Conservation (phyloP, 768 basidiomycete genomes). For the Cyclocybe aegerita region DNA sequence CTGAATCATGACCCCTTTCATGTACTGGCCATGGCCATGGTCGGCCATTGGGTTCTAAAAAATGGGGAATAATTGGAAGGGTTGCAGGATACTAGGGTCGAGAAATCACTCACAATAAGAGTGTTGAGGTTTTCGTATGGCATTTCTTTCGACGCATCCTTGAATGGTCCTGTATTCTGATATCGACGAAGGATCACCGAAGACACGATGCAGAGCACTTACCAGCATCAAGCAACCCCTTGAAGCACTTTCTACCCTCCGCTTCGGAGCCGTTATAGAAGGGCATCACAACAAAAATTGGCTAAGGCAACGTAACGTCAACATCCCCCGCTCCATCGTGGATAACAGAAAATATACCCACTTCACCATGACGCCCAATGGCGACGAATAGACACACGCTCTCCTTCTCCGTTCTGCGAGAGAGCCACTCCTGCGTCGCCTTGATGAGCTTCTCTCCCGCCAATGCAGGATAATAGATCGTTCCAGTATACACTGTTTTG, state of each 20-base stretch:
- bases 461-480: conserved; percentile 30
- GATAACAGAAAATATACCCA: conserved; percentile 8
- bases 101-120: conserved; percentile 27
- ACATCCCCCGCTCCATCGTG: too few relatives aligned
- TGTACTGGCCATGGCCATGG: conserved; percentile 36
- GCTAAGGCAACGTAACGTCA: conserved; percentile 22
- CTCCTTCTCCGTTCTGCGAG: conserved; percentile 32
- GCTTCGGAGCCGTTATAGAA: conserved; percentile 51
- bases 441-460: conserved; percentile 26
- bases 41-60: conserved; percentile 31
- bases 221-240: conserved; percentile 44
- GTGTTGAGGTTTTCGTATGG: conserved; percentile 45
- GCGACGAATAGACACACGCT: conserved; percentile 30
- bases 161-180: conserved; percentile 27
- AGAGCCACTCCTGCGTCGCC: conserved; percentile 34
- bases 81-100: neutral
- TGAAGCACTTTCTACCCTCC: conserved; percentile 44
- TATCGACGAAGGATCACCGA: neutral
- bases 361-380: conserved; percentile 34
- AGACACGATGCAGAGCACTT: conserved; percentile 1
- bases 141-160: conserved; percentile 37
- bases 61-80: neutral
- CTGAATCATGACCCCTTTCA: conserved; percentile 37
- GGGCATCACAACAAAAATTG: conserved; percentile 28
- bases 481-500: conserved; percentile 42